Conservation (phyloP, 345 rosid genomes). For the Eucalyptus globulus region DNA sequence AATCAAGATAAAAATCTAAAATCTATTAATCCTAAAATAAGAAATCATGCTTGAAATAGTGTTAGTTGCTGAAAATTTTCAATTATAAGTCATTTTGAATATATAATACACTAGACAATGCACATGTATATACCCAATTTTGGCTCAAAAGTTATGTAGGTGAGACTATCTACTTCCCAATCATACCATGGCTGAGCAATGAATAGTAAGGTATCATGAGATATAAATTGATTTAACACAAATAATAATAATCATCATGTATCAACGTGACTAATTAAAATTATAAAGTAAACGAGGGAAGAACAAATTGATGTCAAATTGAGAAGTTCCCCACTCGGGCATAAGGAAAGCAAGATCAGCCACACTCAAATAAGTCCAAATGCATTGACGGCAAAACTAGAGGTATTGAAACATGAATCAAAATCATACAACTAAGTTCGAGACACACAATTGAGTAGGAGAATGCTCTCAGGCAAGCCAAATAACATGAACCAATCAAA, state of each 20-base stretch:
- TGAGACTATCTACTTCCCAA: background rate
- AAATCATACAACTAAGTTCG: background rate
- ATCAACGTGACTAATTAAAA: background rate
- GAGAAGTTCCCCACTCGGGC: fast-evolving
- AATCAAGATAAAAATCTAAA: too few relatives aligned
- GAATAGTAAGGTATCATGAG: background rate
- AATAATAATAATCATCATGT: background rate
- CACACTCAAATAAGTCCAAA: background rate
- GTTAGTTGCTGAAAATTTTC: too few relatives aligned
- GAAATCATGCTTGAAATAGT: too few relatives aligned
- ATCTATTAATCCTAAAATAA: too few relatives aligned
- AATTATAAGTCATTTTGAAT: background rate
- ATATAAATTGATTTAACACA: background rate
- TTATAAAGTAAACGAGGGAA: fast-evolving
- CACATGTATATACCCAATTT: fast-evolving
- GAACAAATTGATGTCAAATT: fast-evolving
- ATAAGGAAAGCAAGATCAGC: background rate
- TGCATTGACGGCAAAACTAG: background rate
- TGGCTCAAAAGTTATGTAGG: background rate
- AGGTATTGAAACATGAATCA: background rate
- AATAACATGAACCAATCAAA: background rate
- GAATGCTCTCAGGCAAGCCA: background rate
- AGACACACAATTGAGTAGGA: background rate
- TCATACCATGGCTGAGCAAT: background rate
- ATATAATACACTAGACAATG: background rate